These are phyloP conservation scores for Annona squamosa DNA, from an alignment of 164 flowering plant species.

Conservation along the genomic window DNA sequence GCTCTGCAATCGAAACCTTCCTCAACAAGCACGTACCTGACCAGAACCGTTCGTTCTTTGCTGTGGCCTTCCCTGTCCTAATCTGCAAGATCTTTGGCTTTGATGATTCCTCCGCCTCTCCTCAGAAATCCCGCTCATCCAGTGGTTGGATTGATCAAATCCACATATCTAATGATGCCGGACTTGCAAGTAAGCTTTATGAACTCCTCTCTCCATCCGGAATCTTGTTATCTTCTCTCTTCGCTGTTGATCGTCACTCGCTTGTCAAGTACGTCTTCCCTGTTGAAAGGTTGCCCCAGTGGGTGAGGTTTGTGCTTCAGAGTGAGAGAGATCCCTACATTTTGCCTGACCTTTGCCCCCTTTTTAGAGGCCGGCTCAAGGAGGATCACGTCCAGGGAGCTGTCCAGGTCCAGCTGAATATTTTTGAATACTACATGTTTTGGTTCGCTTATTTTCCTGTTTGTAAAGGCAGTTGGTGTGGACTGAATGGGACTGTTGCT, in stretches of 20 bases:
- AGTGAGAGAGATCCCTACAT: slow-evolving; percentile 30
- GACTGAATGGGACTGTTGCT: slow-evolving; percentile 13
- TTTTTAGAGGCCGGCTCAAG: slow-evolving; percentile 48
- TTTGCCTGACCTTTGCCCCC: slow-evolving; percentile 47
- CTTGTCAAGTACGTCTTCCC: slow-evolving; percentile 81
- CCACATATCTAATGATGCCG: slow-evolving; percentile 29
- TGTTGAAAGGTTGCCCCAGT: slow-evolving; percentile 67
- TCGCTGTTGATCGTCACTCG: slow-evolving; percentile 47
- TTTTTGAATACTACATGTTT: slow-evolving; percentile 77
- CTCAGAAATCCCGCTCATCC: slow-evolving; percentile 11
- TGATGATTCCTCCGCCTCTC: slow-evolving; percentile 27
- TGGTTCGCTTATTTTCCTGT: slow-evolving; percentile 93
- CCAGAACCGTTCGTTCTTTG: slow-evolving; percentile 68
- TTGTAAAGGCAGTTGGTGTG: slow-evolving; percentile 50
- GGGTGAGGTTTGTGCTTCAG: slow-evolving; percentile 53
- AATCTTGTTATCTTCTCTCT: slow-evolving; percentile 40
- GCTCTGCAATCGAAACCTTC: slow-evolving; percentile 55
- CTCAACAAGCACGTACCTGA: slow-evolving; percentile 55
- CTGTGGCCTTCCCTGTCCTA: slow-evolving; percentile 65
- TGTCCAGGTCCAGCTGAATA: slow-evolving; percentile 59
- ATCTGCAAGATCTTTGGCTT: slow-evolving; percentile 73
- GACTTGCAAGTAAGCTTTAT: slow-evolving; percentile 29
- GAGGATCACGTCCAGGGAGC: slow-evolving; percentile 38
- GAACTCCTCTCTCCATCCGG: slow-evolving; percentile 62
- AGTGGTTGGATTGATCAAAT: slow-evolving; percentile 60